Base-by-base conservation (phyloP, 805 yeast species). In the Monosporozyma servazzii region DNA sequence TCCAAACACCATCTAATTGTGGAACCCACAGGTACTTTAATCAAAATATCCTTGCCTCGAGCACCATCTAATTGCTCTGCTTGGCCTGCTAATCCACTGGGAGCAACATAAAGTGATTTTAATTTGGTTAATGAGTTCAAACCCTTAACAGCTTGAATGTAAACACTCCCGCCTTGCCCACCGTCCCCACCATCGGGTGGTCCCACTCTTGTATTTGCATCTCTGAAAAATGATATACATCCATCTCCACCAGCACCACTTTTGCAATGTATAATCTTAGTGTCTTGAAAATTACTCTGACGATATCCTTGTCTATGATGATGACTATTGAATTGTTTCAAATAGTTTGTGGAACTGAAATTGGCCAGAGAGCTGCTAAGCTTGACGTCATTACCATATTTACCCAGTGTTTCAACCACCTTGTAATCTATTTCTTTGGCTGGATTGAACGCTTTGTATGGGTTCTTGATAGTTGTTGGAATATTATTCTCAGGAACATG, bases 171-270 rank as follows among this genome's bases (percentile, higher is more conserved):
- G 21, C 99, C 99, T 54, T 75, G 71, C 4, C 98, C 99, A 30
- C 99, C 99, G 69, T 93, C 97, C 9, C 99, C 99, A n/a, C 99
- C 99, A 67, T 90, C 95, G 0, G 99, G 96, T 0, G 99, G 98
- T 0, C 99, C 99, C 18, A 77, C 75, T 0, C 96, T 75, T 43
- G 87, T 70, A 41, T 89, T 87, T 3, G 96, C 86, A 58, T 88
- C 98, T 56, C 96, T 74, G 53, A 83, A 77, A 67, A 93, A 93
- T 0, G 97, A 85, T 0, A 88, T 84, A 31, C 79, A 74, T 6
- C 99, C 99, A 63, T 84, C 75, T 1, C 99, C 99, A 20, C 99
- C 99, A 41, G 71, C 74, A 0, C 99, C 99, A 27, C 95, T 80
- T 3, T 70, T 64, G 8, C 88, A 71, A 51, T 78, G 79, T 9